Evolutionary conservation across 2,329 filamentous ascomycete species (phyloP), one percentile per base, ranked within the genome.

Genomic region (Neofusicoccum parvum): DNA sequence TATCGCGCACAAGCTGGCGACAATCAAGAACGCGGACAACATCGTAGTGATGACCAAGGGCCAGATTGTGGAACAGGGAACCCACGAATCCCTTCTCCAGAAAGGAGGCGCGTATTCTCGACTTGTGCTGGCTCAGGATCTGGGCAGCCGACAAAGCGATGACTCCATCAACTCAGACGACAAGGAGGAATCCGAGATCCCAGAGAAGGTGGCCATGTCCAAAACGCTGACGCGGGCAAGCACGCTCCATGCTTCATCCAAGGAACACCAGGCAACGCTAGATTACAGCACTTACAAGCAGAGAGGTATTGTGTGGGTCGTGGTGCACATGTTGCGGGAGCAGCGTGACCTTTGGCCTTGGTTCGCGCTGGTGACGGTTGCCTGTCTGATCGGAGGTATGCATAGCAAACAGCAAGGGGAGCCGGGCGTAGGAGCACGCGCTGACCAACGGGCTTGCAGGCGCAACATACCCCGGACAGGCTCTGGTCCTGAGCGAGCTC

Each of bases 1-100:
- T 6, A 98, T 99, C 77, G 95, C 95, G 50, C 95, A 99, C 80
- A 90, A 94, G 70, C 84, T 99, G 11, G 97, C 93, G 0, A 99
- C 95, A 5, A 97, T 99, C 81, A 93, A 89, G 78, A 89, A 93
- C 69, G 94, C 94, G 0, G 91, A 98, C 77, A 98, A 97, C 72
- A 99, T 99, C 70, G 92, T 98, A 10, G 94, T 97, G 69, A 94
- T 99, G 90, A 86, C 89, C 5, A 80, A 88, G 67, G 95, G 95
- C 12, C 81, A 84, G 17, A 96, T 98, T 67, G 85, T 96, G 14
- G 95, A 99, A 78, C 93, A 97, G 78, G 95, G 95, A 60, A 94
- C 87, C 0, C 95, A 98, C 75, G 87, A 94, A 66, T 84, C 90
- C 14, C 84, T 99, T 14, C 81, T 98, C 2, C 87, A 88, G 70